Conservation (phyloP, 306 rosid genomes). For the Cucumis hystrix region DNA sequence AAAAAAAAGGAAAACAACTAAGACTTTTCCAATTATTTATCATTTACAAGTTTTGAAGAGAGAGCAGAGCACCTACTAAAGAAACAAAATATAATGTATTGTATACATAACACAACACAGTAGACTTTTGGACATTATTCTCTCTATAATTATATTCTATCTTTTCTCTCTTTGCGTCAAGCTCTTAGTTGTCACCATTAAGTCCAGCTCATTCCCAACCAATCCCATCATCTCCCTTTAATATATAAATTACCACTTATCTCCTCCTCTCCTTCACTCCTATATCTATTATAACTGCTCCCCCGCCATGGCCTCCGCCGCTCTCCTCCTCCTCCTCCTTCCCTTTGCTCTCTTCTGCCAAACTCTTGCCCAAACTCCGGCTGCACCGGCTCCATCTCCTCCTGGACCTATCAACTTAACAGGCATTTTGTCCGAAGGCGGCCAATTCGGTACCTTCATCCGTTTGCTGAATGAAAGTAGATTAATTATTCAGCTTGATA, state of each 20-base stretch:
- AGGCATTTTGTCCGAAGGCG: conserved; percentile 31
- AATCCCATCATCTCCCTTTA: conserved; percentile 3
- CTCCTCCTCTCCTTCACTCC: background rate
- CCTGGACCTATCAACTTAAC: conserved; percentile 44
- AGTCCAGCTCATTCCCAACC: conserved; percentile 9
- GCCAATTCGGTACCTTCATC: conserved; percentile 49
- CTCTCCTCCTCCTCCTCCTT: conserved; percentile 19
- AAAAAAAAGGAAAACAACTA: too few species aligned
- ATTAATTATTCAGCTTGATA: conserved; percentile 29
- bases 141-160: background rate
- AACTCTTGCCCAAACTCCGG: conserved; percentile 23
- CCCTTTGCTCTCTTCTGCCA: conserved; percentile 2
- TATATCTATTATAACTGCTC: background rate
- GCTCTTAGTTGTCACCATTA: background rate
- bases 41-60: too few species aligned
- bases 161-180: background rate
- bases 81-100: too few species aligned
- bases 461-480: conserved; percentile 43
- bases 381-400: background rate
- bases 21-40: too few species aligned
- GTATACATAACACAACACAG: background rate
- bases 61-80: too few species aligned
- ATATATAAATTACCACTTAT: conserved; percentile 13
- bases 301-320: conserved; percentile 2
- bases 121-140: background rate